A percentile compares a stretch with the other conserved stretches of the same genome.
Evolutionary conservation across 2,329 filamentous ascomycete genomes (phyloP).

Genomic region (Alternaria ethzedia): DNA sequence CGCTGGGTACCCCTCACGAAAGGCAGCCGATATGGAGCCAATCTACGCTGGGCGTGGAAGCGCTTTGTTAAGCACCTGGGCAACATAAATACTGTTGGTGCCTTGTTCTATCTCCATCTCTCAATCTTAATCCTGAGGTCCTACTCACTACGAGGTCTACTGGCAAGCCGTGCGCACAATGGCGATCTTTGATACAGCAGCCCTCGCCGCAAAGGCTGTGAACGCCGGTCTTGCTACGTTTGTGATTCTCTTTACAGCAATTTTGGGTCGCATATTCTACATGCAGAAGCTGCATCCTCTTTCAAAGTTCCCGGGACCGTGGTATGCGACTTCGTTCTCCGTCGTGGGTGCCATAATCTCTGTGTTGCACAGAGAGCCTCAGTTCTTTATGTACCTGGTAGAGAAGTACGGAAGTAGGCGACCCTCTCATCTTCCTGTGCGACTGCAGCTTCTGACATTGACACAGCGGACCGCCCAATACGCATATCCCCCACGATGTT

Average conservation of each 20-base stretch:
- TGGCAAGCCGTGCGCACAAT: neutral
- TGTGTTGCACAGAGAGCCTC: slow-evolving; percentile 32
- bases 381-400: slow-evolving; percentile 38
- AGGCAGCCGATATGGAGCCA: neutral
- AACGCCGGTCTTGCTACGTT: slow-evolving; percentile 6
- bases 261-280: slow-evolving; percentile 39
- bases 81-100: neutral
- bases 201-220: neutral
- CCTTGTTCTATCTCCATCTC: neutral
- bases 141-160: neutral
- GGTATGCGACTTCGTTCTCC: slow-evolving; percentile 45
- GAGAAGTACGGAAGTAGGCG: slow-evolving; percentile 38
- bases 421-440: neutral
- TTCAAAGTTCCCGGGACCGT: slow-evolving; percentile 53
- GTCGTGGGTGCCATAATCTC: slow-evolving; percentile 38
- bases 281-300: slow-evolving; percentile 52
- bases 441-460: neutral
- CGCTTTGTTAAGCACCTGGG: neutral
- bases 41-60: neutral
- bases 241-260: slow-evolving; percentile 5
- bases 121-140: neutral
- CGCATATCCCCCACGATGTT: slow-evolving; percentile 49
- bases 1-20: neutral
- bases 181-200: neutral
- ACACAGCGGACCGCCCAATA: slow-evolving; percentile 41